These are phyloP conservation scores for Hygrophorus pudorinus DNA, from an alignment of 768 basidiomycete species.

Conservation along the genomic window DNA sequence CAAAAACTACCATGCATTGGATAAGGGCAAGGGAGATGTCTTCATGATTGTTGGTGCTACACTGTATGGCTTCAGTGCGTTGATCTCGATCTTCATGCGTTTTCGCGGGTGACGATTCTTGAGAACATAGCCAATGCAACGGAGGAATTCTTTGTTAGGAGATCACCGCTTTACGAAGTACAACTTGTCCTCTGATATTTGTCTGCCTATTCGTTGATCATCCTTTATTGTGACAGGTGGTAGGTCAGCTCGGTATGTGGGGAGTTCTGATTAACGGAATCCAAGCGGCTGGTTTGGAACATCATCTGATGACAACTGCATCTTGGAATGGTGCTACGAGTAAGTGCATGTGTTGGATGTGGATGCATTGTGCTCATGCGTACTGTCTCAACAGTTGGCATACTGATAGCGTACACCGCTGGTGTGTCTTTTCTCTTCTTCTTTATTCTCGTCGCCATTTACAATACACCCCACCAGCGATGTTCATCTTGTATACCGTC, in stretches of 20 bases:
- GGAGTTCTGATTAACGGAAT: slow-evolving; percentile 72
- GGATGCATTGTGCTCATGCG: not conserved
- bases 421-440: slow-evolving; percentile 16
- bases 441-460: not conserved
- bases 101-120: not conserved
- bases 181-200: not conserved
- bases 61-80: slow-evolving; percentile 77
- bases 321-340: slow-evolving; percentile 68
- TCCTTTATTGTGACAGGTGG: slow-evolving; percentile 34
- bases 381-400: slow-evolving; percentile 24
- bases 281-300: slow-evolving; percentile 70
- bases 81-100: not conserved
- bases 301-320: slow-evolving; percentile 49
- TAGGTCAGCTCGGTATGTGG: slow-evolving; percentile 82
- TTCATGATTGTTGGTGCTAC: slow-evolving; percentile 85
- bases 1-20: slow-evolving; percentile 60
- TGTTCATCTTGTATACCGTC: slow-evolving; percentile 79
- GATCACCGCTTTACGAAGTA: slow-evolving; percentile 73
- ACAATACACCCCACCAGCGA: slow-evolving; percentile 34
- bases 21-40: slow-evolving; percentile 67
- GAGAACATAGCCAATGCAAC: slow-evolving; percentile 62
- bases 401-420: slow-evolving; percentile 30
- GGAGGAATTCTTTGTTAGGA: slow-evolving; percentile 80
- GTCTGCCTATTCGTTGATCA: not conserved
- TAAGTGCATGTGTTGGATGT: slow-evolving; percentile 21